Evolutionary conservation across 345 rosid species (phyloP).

Genomic region (Camelina laxa): DNA sequence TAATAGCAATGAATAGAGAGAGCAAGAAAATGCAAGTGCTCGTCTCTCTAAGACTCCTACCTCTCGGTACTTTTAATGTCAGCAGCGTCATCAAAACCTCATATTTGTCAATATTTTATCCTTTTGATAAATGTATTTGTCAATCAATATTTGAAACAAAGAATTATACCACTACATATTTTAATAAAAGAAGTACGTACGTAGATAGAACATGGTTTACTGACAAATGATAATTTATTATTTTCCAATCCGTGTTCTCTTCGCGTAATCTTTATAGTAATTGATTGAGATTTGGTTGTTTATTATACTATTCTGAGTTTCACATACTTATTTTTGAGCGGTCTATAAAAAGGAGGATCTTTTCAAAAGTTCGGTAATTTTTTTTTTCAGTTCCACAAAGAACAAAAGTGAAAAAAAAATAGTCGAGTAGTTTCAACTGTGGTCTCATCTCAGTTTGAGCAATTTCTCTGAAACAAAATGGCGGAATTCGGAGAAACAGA

Average conservation of each 20-base stretch:
- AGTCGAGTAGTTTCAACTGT: not conserved
- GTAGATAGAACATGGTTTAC: conserved; percentile 4
- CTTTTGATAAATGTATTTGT: not conserved
- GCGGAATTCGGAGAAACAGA: conserved; percentile 54
- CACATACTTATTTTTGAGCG: not conserved
- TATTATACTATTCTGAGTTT: conserved; percentile 10
- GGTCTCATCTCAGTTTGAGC: not conserved
- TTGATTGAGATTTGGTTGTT: conserved; percentile 12
- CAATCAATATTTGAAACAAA: not conserved
- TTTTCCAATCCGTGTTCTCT: conserved; percentile 23
- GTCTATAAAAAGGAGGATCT: not conserved
- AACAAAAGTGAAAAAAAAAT: not conserved
- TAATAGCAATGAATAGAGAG: no score
- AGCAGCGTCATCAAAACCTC: no score
- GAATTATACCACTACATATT: not conserved
- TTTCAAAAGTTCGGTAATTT: not conserved
- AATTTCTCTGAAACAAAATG: conserved; percentile 38
- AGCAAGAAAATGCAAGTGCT: no score
- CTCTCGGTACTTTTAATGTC: no score
- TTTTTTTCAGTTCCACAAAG: not conserved
- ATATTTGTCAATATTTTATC: no score
- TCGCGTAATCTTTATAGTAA: conserved; percentile 28
- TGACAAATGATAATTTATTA: not conserved
- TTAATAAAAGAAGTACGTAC: not conserved
- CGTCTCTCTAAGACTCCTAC: no score